A percentile compares a stretch with the other conserved stretches of the same genome.
Evolutionary conservation across 352 stramenopile species (phyloP).

Genomic region (Thalassiosira livingstoniorum): DNA sequence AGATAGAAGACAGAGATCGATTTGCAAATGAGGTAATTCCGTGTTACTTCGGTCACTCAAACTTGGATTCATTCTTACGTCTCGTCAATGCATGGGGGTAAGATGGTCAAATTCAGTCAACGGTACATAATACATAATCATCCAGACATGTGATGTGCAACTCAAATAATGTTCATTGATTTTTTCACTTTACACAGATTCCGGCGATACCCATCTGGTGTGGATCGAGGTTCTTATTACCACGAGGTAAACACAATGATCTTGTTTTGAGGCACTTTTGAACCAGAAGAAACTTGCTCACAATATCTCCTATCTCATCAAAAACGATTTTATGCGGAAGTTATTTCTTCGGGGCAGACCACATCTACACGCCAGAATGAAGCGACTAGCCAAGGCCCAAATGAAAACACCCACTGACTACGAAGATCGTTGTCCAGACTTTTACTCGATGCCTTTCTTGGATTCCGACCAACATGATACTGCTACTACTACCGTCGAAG

Average conservation of each 20-base stretch:
- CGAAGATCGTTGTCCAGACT: background rate
- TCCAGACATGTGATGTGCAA: background rate
- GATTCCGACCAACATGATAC: no score
- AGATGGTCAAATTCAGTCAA: background rate
- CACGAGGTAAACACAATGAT: slow-evolving; percentile 10
- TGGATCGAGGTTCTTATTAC: slow-evolving; percentile 5
- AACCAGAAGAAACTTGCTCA: background rate
- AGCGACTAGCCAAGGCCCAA: background rate
- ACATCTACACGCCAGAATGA: slow-evolving; percentile 16
- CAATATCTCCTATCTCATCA: background rate
- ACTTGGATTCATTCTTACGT: slow-evolving; percentile 10
- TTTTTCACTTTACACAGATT: background rate
- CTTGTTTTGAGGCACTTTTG: background rate
- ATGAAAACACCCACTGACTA: background rate
- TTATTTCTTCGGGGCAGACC: slow-evolving; percentile 8
- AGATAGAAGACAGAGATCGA: background rate
- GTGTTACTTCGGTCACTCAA: slow-evolving; percentile 13
- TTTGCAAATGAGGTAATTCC: slow-evolving; percentile 1
- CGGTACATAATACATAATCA: background rate
- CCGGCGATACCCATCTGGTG: background rate
- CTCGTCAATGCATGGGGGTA: slow-evolving; percentile 19
- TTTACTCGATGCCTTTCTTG: background rate
- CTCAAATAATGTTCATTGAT: slow-evolving; percentile 2
- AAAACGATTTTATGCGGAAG: background rate
- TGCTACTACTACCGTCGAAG: no score